These are phyloP conservation scores for Purshia tridentata DNA, from an alignment of 306 rosid species.

Conservation along the genomic window DNA sequence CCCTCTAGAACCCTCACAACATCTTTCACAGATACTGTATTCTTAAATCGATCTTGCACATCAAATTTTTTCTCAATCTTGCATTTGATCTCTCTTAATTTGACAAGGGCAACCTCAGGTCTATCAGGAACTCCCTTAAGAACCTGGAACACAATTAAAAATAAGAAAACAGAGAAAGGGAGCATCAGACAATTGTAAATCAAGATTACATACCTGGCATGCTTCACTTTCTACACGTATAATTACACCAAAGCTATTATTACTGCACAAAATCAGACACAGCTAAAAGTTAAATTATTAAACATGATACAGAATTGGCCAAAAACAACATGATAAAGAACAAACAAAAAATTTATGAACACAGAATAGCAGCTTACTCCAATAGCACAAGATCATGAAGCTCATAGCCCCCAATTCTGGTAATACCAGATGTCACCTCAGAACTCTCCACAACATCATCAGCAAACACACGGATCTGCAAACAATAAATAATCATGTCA, in stretches of 20 bases:
- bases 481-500: conserved; percentile 26
- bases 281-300: background rate
- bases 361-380: conserved; percentile 55
- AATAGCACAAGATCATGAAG: conserved; percentile 96
- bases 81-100: conserved; percentile 84
- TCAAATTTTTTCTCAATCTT: conserved; percentile 81
- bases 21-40: conserved; percentile 75
- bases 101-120: conserved; percentile 81
- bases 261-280: conserved; percentile 57
- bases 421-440: conserved; percentile 90
- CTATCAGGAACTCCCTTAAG: conserved; percentile 93
- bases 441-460: conserved; percentile 99
- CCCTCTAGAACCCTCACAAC: conserved; percentile 88
- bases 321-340: background rate
- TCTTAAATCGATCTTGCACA: conserved; percentile 76
- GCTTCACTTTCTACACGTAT: conserved; percentile 98
- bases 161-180: conserved; percentile 15
- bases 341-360: background rate
- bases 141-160: conserved; percentile 51
- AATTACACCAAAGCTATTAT: conserved; percentile 85
- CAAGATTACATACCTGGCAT: conserved; percentile 62
- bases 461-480: conserved; percentile 91
- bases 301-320: conserved; percentile 21
- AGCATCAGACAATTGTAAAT: background rate
- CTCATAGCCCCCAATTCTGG: conserved; percentile 91